Base-by-base conservation (phyloP, 257 asterid genomes). In the Petrea volubilis region DNA sequence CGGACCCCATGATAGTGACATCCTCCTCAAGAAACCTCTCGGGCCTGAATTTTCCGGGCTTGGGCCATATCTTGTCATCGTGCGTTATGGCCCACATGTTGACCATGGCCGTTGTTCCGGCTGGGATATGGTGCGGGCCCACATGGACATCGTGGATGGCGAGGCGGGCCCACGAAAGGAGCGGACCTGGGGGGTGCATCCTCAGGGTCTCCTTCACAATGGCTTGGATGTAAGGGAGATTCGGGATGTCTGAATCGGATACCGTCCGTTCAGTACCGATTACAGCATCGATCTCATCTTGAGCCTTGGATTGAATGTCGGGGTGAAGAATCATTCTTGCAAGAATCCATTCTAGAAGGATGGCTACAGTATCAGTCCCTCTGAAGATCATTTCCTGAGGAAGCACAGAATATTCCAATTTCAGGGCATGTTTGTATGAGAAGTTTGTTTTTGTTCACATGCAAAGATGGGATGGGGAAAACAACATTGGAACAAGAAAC, bases 21-120 rank as follows among this genome's bases (percentile, higher is more conserved):
- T 90, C 96, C 0, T 76, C 80, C 1, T 79, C 81, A 17, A 88
- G 14, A 46, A 88, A 90, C 78, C 97, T 86, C 36, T 87, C 87
- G 0, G 97, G 97, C 55, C 23, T 28, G 65, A 83, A 91, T 13
- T 64, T 56, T 2, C 71, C 79, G 0, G 96, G 87, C 63, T 87
- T 84, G 0, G 89, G 53, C 97, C 97, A 91, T 0, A 85, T 41
- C 53, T 15, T 78, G 0, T 57, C 82, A 3, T 88, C 84, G 23
- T 88, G 97, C 0, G 96, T 82, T 40, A 91, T 91, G 28, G 92
- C 94, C 92, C 90, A 91, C 97, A 91, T 91, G 88, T 91, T 91
- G 20, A 91, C 97, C 94, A 91, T 91, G 17, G 97, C 96, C 0
- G 95, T 91, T 0, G 97, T 88, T 21, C 96, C 96, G 0, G 92